A percentile compares a stretch with the other conserved stretches of the same genome.
Conservation (phyloP, 805 yeast genomes). For the Monosporozyma solicola region DNA sequence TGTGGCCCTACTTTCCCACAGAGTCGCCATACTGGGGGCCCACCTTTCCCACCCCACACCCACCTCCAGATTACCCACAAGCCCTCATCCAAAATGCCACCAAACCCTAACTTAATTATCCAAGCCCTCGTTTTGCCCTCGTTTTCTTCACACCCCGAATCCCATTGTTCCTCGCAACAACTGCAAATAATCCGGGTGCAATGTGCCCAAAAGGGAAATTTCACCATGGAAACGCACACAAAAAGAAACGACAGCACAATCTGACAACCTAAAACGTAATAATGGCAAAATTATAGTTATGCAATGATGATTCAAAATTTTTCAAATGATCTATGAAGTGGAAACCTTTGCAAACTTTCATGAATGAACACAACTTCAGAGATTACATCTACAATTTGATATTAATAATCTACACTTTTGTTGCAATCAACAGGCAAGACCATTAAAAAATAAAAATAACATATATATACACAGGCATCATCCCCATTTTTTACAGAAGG, state of each 20-base stretch:
- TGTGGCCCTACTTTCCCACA: no score
- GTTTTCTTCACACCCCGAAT: not conserved
- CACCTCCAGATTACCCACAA: not conserved
- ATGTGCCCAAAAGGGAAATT: not conserved
- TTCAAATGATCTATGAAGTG: not conserved
- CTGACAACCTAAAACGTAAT: no score
- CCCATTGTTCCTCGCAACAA: not conserved
- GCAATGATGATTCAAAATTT: not conserved
- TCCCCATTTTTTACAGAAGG: not conserved
- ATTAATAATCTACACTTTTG: not conserved
- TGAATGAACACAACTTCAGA: not conserved
- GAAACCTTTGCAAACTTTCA: no score
- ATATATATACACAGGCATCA: not conserved
- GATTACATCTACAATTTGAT: not conserved
- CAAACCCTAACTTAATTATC: not conserved
- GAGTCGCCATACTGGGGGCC: no score
- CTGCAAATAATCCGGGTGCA: not conserved
- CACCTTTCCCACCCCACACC: no score
- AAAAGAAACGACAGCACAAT: not conserved
- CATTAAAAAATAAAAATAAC: no score
- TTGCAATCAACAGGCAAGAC: not conserved
- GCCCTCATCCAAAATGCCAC: not conserved
- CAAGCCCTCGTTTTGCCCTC: not conserved
- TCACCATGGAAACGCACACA: not conserved
- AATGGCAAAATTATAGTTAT: not conserved